These are phyloP conservation scores for Cercospora canescens DNA, from an alignment of 2,329 filamentous ascomycete genomes.

Conservation along the genomic window DNA sequence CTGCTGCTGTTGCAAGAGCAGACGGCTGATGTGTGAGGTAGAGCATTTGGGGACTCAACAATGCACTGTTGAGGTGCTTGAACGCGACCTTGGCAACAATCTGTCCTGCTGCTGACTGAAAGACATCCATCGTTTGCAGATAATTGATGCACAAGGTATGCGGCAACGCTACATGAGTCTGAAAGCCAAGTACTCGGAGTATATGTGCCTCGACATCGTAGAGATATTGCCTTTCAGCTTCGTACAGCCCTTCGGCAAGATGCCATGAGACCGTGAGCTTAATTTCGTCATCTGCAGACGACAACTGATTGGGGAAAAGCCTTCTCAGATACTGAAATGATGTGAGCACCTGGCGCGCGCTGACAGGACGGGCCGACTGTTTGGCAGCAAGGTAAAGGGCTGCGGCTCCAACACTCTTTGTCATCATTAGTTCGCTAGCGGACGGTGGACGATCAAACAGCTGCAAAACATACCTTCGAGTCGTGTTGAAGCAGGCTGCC, in stretches of 20 bases:
- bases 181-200: slow-evolving; percentile 73
- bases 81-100: slow-evolving; percentile 65
- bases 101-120: slow-evolving; percentile 45
- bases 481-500: slow-evolving; percentile 52
- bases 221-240: slow-evolving; percentile 62
- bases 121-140: slow-evolving; percentile 80
- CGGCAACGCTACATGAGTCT: slow-evolving; percentile 81
- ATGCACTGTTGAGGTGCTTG: slow-evolving; percentile 79
- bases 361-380: slow-evolving; percentile 73
- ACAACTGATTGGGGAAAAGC: slow-evolving; percentile 54
- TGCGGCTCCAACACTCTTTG: slow-evolving; percentile 77
- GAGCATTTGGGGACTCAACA: slow-evolving; percentile 83
- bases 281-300: slow-evolving; percentile 18
- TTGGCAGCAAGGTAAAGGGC: slow-evolving; percentile 80
- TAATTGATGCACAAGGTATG: slow-evolving; percentile 89
- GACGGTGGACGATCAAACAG: neutral
- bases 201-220: slow-evolving; percentile 76
- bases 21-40: slow-evolving; percentile 92
- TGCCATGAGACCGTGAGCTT: slow-evolving; percentile 44
- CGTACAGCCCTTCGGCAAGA: slow-evolving; percentile 72
- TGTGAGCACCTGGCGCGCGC: slow-evolving; percentile 77
- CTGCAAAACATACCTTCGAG: slow-evolving; percentile 47
- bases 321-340: slow-evolving; percentile 81
- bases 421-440: slow-evolving; percentile 13
- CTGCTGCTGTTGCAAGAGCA: slow-evolving; percentile 79